Conservation (phyloP, 768 basidiomycete species). For the Boletus barrowsii region DNA sequence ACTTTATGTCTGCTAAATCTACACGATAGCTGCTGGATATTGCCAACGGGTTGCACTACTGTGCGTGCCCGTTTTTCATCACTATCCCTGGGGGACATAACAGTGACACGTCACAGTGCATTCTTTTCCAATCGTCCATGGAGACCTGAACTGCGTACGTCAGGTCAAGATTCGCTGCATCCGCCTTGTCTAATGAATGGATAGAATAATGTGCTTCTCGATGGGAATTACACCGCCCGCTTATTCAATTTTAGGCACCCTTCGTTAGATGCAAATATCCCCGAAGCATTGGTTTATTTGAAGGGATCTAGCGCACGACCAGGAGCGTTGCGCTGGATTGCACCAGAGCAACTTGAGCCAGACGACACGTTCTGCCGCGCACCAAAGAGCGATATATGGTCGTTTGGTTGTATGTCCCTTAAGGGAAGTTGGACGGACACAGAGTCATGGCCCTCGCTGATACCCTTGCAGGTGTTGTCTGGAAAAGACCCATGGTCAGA, state of each 20-base stretch:
- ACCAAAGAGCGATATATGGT: slow-evolving; percentile 13
- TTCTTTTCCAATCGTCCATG: not conserved
- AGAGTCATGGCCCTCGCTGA: not conserved
- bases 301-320: too few relatives aligned
- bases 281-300: too few relatives aligned
- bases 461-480: not conserved
- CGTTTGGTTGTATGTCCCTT: slow-evolving; percentile 28
- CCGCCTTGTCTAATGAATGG: not conserved
- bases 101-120: not conserved
- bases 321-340: not conserved
- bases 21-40: slow-evolving; percentile 11
- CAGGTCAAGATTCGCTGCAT: not conserved
- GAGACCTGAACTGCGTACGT: not conserved
- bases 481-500: slow-evolving; percentile 12
- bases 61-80: slow-evolving; percentile 2
- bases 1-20: too few relatives aligned
- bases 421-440: slow-evolving; percentile 6
- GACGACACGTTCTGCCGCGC: not conserved
- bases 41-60: slow-evolving; percentile 13
- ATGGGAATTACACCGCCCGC: not conserved
- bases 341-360: not conserved
- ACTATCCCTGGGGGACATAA: not conserved
- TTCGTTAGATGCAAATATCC: too few relatives aligned
- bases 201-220: slow-evolving; percentile 16
- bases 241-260: slow-evolving; percentile 14